Evolutionary conservation across 257 asterid genomes (phyloP), one percentile per base, ranked within the genome.

Genomic region (Paraleonurus japonicus): DNA sequence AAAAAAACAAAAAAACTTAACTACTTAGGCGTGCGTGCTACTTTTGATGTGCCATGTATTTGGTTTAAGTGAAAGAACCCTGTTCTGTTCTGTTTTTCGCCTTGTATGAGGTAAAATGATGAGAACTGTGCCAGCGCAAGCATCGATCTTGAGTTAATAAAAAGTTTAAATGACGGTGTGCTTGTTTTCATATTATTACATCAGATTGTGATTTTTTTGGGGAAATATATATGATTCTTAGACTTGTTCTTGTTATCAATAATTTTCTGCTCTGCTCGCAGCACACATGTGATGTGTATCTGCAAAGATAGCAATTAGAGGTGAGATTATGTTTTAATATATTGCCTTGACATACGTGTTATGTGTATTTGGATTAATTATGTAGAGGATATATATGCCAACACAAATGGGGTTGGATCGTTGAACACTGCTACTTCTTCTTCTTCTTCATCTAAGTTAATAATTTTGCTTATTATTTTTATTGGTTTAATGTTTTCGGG

Each of bases 11-110:
- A n/a, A n/a, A n/a, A n/a, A 16, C 62, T 64, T 27, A 57, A 43
- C 69, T 26, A 35, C 28, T 43, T 67, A 33, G 69, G 24, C 58
- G 11, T n/a, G n/a, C n/a, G n/a, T 35, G 55, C 47, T 58, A 47
- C 67, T 43, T 67, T 73, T 68, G 75, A 61, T 75, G 67, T 81
- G 67, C 58, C 47, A 48, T 58, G 66, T 48, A 19, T 47, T 39
- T 72, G 66, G 48, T 30, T 16, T 61, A 66, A 35, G 55, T 67
- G 71, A 72, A 75, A 61, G 55, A 75, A 62, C 72, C 37, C 11
- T 67, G 71, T 39, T 19, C 53, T 71, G 69, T 66, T 74, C 24
- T 13, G 26, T 67, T 75, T 4, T 58, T 65, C 74, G 53, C 75
- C 15, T 67, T 59, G 35, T 58, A 15, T 65, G 77, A 47, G 67